Evolutionary conservation across 73 alveolate species (phyloP).

Genomic region (Tetrahymena thermophila): DNA sequence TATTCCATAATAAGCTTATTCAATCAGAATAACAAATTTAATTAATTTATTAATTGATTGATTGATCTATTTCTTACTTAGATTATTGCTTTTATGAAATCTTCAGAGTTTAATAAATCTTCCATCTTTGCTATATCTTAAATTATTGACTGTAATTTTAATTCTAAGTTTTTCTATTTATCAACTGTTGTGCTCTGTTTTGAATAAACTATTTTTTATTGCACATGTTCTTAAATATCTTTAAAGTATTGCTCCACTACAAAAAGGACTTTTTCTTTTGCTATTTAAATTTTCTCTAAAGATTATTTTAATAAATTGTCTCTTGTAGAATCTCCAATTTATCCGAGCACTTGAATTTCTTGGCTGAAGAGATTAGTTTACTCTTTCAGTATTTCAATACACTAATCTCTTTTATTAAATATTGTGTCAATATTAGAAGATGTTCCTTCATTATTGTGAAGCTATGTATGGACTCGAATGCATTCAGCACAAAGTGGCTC

Average conservation of each 20-base stretch:
- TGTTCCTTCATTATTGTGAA: not conserved
- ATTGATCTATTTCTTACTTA: not conserved
- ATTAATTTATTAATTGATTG: too few relatives aligned
- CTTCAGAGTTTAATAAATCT: not conserved
- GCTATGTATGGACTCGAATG: not conserved
- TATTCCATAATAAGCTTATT: not conserved
- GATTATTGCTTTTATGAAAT: not conserved
- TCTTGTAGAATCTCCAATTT: not conserved
- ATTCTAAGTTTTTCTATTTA: not conserved
- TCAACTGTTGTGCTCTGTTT: not conserved
- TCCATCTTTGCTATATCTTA: not conserved
- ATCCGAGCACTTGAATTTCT: not conserved
- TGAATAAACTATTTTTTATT: not conserved
- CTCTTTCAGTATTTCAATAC: not conserved
- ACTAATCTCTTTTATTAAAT: not conserved
- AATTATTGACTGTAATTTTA: not conserved
- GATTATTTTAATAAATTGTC: not conserved
- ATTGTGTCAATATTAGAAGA: not conserved
- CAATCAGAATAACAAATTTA: not conserved
- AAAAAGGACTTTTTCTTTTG: not conserved
- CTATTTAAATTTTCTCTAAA: not conserved
- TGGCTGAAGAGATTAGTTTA: not conserved
- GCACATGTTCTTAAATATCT: not conserved
- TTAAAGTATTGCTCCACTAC: not conserved
- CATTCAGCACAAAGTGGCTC: not conserved